A percentile compares a stretch with the other conserved stretches of the same genome.
phyloP scores from a whole-genome alignment of 495 filamentous ascomycete genomes.

The Bryoglossum gracile region DNA sequence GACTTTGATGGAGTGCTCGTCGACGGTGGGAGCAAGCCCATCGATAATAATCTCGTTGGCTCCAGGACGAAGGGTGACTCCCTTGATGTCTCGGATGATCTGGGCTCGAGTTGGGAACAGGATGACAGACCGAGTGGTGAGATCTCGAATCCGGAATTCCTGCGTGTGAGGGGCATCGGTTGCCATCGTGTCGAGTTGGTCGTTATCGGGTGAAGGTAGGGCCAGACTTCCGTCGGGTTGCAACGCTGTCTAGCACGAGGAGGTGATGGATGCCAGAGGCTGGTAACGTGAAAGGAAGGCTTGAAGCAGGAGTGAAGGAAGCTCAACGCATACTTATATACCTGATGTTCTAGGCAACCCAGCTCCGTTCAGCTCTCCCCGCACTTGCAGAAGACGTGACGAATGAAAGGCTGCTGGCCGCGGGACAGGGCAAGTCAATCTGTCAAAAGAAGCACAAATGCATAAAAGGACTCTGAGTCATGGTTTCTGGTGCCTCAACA shows the following conservation, averaged over 20 bases:
- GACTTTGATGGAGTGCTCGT: constrained; percentile 63
- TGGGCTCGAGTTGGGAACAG: constrained; percentile 56
- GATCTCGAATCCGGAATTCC: constrained; percentile 43
- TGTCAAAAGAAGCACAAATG: constrained; percentile 3
- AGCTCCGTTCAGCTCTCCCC: not conserved
- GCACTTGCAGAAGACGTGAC: not conserved
- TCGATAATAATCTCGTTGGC: constrained; percentile 57
- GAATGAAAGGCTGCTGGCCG: not conserved
- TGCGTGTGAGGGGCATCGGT: constrained; percentile 26
- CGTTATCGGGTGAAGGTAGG: not conserved
- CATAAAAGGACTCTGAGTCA: not conserved
- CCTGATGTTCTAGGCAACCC: constrained; percentile 7
- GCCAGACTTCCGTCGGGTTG: not conserved
- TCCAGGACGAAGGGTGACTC: constrained; percentile 46
- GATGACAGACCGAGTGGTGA: constrained; percentile 53
- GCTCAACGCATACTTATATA: too few species aligned
- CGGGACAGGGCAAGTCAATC: not conserved
- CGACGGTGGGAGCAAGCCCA: constrained; percentile 56
- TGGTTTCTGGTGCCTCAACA: not conserved
- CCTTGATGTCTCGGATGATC: constrained; percentile 54
- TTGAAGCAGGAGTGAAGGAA: not conserved
- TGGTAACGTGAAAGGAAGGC: not conserved
- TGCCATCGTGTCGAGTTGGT: constrained; percentile 13
- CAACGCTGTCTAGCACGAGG: not conserved
- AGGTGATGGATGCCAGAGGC: not conserved